These are phyloP conservation scores for Triticum monococcum DNA, from an alignment of 176 grass and related monocot species.

Conservation along the genomic window DNA sequence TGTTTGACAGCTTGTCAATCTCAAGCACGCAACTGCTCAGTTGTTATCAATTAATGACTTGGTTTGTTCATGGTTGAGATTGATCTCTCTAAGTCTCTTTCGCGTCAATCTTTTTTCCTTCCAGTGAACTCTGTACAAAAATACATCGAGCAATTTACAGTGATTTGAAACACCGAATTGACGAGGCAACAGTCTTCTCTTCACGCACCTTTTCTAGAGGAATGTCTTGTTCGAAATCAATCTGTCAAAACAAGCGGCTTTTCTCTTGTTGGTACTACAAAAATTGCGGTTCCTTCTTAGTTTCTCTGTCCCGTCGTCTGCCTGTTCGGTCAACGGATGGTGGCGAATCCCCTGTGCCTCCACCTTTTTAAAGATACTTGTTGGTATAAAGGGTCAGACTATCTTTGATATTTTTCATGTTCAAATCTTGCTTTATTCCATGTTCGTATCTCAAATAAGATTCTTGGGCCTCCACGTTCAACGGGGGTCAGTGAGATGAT, in stretches of 20 bases:
- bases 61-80: background rate
- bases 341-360: background rate
- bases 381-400: background rate
- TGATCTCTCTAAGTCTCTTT: too few relatives aligned
- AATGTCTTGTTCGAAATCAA: slow-evolving; percentile 18
- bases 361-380: background rate
- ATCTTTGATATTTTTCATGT: background rate
- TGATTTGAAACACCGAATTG: background rate
- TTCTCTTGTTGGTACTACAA: background rate
- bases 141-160: background rate
- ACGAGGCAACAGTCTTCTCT: background rate
- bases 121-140: background rate
- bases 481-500: background rate
- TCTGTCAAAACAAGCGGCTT: background rate
- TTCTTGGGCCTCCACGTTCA: background rate
- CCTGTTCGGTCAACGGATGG: slow-evolving; percentile 30
- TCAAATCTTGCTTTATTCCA: background rate
- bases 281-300: background rate
- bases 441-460: background rate
- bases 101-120: background rate
- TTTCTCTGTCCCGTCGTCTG: background rate
- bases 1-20: background rate
- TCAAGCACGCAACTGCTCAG: slow-evolving; percentile 16
- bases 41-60: background rate
- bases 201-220: background rate